phyloP scores from a whole-genome alignment of 1,284 basidiomycete species.

The Sphagnurus paluster region DNA sequence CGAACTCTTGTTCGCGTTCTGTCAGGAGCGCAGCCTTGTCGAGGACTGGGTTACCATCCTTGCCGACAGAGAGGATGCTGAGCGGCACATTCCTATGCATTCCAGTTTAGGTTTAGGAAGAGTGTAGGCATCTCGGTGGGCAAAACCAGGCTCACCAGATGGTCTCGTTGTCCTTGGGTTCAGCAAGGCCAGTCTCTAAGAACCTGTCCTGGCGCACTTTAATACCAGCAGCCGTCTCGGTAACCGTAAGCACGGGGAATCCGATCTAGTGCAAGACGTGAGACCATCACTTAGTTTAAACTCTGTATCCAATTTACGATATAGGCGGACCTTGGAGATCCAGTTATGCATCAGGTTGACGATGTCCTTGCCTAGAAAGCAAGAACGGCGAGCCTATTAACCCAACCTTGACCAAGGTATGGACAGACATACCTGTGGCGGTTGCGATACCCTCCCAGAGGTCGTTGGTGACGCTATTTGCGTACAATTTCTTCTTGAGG shows the following conservation, averaged over 20 bases:
- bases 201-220: constrained; percentile 89
- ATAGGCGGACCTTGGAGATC: constrained; percentile 72
- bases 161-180: constrained; percentile 86
- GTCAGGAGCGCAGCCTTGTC: constrained; percentile 71
- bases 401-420: background rate
- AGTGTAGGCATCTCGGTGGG: constrained; percentile 5
- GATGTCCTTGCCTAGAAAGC: constrained; percentile 63
- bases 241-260: constrained; percentile 87
- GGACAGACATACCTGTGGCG: constrained; percentile 52
- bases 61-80: constrained; percentile 66
- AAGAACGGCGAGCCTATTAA: background rate
- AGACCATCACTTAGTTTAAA: too few species aligned
- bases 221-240: constrained; percentile 72
- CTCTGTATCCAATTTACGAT: background rate
- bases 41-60: constrained; percentile 56
- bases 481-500: constrained; percentile 80
- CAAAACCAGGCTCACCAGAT: constrained; percentile 60
- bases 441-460: constrained; percentile 88
- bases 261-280: constrained; percentile 54
- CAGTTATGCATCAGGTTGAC: constrained; percentile 88
- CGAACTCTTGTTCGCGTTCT: constrained; percentile 69
- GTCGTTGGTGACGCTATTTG: constrained; percentile 85
- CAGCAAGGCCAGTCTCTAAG: constrained; percentile 81
- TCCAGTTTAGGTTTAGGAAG: background rate
- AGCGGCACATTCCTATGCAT: constrained; percentile 75